phyloP scores from a whole-genome alignment of 1,284 basidiomycete genomes.

The Boletus mariae region DNA sequence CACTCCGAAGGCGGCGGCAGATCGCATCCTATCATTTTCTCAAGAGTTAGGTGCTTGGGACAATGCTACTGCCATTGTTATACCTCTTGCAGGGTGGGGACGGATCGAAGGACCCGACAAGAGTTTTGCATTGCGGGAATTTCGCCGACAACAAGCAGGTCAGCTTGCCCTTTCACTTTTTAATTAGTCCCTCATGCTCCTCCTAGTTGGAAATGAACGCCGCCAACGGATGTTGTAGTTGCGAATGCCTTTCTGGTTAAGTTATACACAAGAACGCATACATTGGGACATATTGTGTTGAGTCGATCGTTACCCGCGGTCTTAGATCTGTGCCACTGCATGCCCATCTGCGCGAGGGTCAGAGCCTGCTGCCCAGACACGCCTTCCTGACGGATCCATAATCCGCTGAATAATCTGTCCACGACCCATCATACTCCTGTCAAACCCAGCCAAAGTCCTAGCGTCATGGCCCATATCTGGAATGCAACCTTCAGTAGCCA shows the following conservation, averaged over 20 bases:
- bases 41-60: slow-evolving; percentile 90
- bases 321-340: slow-evolving; percentile 80
- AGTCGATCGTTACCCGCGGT: slow-evolving; percentile 4
- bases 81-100: slow-evolving; percentile 92
- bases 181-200: slow-evolving; percentile 11
- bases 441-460: slow-evolving; percentile 57
- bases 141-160: slow-evolving; percentile 71
- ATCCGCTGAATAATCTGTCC: slow-evolving; percentile 89
- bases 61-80: slow-evolving; percentile 89
- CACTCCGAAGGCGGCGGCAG: slow-evolving; percentile 79
- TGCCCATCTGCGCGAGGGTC: slow-evolving; percentile 88
- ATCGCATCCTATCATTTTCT: slow-evolving; percentile 81
- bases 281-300: not conserved
- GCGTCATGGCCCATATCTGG: slow-evolving; percentile 86
- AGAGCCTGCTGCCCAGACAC: slow-evolving; percentile 86
- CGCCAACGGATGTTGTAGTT: slow-evolving; percentile 61
- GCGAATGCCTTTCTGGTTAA: not conserved
- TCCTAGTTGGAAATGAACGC: slow-evolving; percentile 62
- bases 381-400: slow-evolving; percentile 56
- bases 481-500: slow-evolving; percentile 4
- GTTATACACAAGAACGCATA: slow-evolving; percentile 3
- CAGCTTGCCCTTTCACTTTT: slow-evolving; percentile 17
- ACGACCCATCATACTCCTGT: slow-evolving; percentile 78
- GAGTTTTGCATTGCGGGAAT: slow-evolving; percentile 80
- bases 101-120: slow-evolving; percentile 73